These are phyloP conservation scores for Pseudozyma tsukubaensis DNA, from an alignment of 1,284 basidiomycete genomes.

Conservation along the genomic window DNA sequence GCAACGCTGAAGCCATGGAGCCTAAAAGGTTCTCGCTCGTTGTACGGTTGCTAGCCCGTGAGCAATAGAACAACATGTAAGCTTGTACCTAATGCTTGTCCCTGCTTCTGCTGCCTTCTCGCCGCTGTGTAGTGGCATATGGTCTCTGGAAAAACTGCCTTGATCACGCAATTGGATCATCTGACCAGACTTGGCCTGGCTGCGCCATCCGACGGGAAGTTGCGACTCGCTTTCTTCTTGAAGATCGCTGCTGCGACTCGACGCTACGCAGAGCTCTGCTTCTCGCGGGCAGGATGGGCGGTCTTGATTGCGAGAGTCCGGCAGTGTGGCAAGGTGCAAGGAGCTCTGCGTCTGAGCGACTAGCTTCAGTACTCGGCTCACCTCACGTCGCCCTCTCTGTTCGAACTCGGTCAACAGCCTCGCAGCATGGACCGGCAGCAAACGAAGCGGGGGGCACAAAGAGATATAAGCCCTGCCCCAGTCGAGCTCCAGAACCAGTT, in stretches of 20 bases:
- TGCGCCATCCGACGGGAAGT: not conserved
- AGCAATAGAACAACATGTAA: not conserved
- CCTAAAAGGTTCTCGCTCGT: slow-evolving; percentile 3
- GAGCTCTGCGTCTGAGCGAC: no score
- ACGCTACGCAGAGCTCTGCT: no score
- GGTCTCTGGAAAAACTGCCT: not conserved
- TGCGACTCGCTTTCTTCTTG: no score
- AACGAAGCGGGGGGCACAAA: not conserved
- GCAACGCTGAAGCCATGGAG: not conserved
- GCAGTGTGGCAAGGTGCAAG: no score
- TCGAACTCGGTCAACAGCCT: no score
- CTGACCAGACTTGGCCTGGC: slow-evolving; percentile 3
- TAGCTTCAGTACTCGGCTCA: no score
- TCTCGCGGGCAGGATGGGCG: no score
- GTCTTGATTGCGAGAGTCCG: no score
- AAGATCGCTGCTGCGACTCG: not conserved
- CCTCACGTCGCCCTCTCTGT: no score
- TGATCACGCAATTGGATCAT: slow-evolving; percentile 14
- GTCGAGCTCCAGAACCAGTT: not conserved
- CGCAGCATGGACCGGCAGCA: no score
- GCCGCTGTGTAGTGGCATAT: not conserved
- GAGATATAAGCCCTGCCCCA: not conserved
- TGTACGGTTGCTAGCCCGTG: not conserved
- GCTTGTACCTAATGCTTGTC: no score
- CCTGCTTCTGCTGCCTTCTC: no score